Conservation (phyloP, 2,329 filamentous ascomycete species). For the Aspergillus fischeri region DNA sequence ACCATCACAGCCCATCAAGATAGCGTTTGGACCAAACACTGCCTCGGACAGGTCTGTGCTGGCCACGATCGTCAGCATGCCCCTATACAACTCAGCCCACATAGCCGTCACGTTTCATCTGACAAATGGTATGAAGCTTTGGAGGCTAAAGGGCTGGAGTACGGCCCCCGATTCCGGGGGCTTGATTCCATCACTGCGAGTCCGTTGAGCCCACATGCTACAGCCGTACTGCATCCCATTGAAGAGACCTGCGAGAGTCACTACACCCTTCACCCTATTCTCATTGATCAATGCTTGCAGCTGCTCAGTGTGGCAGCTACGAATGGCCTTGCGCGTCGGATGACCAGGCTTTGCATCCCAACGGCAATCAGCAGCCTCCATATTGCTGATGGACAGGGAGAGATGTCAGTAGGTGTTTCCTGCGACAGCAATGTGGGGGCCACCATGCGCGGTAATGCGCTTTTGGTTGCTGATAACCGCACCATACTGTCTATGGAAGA, state of each 20-base stretch:
- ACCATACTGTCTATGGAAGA: too few relatives aligned
- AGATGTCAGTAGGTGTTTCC: too few relatives aligned
- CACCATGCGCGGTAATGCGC: too few relatives aligned
- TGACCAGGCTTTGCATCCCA: too few relatives aligned
- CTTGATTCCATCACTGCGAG: neutral
- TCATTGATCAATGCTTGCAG: neutral
- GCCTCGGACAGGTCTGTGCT: too few relatives aligned
- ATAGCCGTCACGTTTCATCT: neutral
- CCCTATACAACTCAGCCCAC: neutral
- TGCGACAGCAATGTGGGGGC: too few relatives aligned
- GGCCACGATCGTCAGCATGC: neutral
- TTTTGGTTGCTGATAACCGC: too few relatives aligned
- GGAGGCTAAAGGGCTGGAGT: neutral
- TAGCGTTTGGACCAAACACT: too few relatives aligned
- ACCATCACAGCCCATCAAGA: too few relatives aligned
- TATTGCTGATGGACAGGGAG: too few relatives aligned
- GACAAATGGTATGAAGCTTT: neutral
- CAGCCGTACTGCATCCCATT: neutral
- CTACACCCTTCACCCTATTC: neutral
- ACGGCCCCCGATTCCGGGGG: neutral
- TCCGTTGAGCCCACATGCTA: neutral
- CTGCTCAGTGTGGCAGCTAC: neutral
- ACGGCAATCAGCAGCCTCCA: too few relatives aligned
- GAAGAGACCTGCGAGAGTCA: neutral
- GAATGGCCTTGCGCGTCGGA: neutral